phyloP scores from a whole-genome alignment of 2,329 filamentous ascomycete genomes.

The Fusarium drepaniforme region DNA sequence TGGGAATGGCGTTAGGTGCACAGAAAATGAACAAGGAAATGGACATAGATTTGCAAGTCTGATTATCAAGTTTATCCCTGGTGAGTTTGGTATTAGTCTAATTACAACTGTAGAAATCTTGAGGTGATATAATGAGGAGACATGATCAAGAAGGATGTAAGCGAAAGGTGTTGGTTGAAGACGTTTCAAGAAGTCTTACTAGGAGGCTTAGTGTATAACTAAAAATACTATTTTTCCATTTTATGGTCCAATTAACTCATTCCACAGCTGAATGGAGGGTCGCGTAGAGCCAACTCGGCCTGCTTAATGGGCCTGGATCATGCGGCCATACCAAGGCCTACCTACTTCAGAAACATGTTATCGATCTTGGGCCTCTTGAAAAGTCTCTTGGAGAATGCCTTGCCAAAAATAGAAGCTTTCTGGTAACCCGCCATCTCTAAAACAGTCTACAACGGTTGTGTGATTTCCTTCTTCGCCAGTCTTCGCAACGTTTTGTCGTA shows the following conservation, averaged over 20 bases:
- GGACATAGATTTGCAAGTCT: neutral
- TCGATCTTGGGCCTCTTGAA: neutral
- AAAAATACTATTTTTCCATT: neutral
- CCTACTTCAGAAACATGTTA: neutral
- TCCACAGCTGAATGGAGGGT: neutral
- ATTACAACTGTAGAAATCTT: neutral
- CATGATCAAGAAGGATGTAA: neutral
- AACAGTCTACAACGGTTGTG: neutral
- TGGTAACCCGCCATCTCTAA: accelerated
- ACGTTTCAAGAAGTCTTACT: neutral
- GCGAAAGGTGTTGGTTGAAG: neutral
- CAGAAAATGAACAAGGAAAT: no score
- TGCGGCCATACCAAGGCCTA: neutral
- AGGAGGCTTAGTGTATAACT: neutral
- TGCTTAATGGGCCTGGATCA: neutral
- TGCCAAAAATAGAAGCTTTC: neutral
- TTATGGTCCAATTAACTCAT: neutral
- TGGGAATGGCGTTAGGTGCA: no score
- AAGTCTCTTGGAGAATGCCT: neutral
- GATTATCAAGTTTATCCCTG: neutral
- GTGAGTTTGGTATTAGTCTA: no score
- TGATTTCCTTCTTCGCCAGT: neutral
- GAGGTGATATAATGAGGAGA: neutral
- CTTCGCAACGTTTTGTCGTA: neutral
- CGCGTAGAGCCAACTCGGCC: neutral